A percentile compares a stretch with the other conserved stretches of the same genome.
Conservation (phyloP, 2,329 filamentous ascomycete genomes). For the Neurospora sp. region DNA sequence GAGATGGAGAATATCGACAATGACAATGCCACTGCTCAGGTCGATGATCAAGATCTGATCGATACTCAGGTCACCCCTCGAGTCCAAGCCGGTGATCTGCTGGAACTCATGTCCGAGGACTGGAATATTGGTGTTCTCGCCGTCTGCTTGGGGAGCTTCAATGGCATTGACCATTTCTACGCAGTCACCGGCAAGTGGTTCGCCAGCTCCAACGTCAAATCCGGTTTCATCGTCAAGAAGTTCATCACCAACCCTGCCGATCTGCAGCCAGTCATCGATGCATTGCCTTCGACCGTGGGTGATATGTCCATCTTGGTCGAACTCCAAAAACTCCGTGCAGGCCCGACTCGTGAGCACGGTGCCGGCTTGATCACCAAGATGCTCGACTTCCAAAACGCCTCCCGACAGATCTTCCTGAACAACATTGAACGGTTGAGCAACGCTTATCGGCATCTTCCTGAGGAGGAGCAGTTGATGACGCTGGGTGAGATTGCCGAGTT, state of each 20-base stretch:
- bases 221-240: conserved; percentile 39
- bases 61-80: conserved; percentile 24
- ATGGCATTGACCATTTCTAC: conserved; percentile 44
- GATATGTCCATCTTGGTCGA: conserved; percentile 23
- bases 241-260: conserved; percentile 32
- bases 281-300: conserved; percentile 23
- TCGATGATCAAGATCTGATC: conserved; percentile 27
- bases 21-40: conserved; percentile 15
- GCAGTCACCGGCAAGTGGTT: conserved; percentile 42
- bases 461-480: conserved; percentile 35
- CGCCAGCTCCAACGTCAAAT: conserved; percentile 30
- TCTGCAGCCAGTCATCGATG: conserved; percentile 30
- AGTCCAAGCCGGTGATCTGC: conserved; percentile 36
- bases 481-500: conserved; percentile 40
- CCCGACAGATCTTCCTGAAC: conserved; percentile 36
- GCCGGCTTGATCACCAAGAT: conserved; percentile 36
- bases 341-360: conserved; percentile 34
- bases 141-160: conserved; percentile 41
- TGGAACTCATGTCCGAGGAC: conserved; percentile 33
- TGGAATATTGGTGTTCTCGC: conserved; percentile 36
- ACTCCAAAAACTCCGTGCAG: conserved; percentile 25
- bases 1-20: conserved; percentile 11
- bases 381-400: conserved; percentile 31
- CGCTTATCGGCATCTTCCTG: conserved; percentile 24
- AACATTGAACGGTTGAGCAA: conserved; percentile 37